Evolutionary conservation across 331 rosid species (phyloP).

Genomic region (Stylosanthes scabra): DNA sequence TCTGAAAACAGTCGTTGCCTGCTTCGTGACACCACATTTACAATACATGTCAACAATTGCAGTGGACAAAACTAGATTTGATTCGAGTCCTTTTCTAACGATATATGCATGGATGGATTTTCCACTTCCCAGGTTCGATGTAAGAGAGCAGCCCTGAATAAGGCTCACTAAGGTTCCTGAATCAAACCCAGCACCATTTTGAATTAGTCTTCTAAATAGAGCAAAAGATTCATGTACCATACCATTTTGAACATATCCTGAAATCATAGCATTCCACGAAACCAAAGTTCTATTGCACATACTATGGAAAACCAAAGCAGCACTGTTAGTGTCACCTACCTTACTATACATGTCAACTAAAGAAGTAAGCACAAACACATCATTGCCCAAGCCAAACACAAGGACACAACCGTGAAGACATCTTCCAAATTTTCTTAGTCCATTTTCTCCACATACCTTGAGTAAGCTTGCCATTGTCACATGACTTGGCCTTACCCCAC

Average conservation of each 20-base stretch:
- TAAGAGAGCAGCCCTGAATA: slow-evolving; percentile 71
- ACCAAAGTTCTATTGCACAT: no score
- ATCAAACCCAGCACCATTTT: slow-evolving; percentile 63
- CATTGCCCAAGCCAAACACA: no score
- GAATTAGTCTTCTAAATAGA: slow-evolving; percentile 61
- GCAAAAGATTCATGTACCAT: slow-evolving; percentile 21
- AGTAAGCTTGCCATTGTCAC: slow-evolving; percentile 67
- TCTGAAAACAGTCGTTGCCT: slow-evolving; percentile 57
- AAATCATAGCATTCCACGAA: no score
- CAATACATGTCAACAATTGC: slow-evolving; percentile 76
- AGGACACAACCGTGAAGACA: slow-evolving; percentile 58
- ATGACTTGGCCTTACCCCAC: slow-evolving; percentile 58
- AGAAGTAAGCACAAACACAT: no score
- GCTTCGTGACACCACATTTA: slow-evolving; percentile 67
- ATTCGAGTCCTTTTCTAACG: slow-evolving; percentile 59
- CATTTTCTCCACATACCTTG: slow-evolving; percentile 58
- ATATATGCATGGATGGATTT: slow-evolving; percentile 60
- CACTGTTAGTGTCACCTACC: no score
- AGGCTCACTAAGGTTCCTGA: slow-evolving; percentile 72
- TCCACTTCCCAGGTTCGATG: slow-evolving; percentile 61
- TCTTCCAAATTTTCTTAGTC: slow-evolving; percentile 50
- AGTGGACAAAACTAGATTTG: slow-evolving; percentile 64
- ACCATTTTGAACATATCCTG: no score
- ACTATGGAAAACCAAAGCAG: no score
- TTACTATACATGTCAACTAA: no score